A percentile compares a stretch with the other conserved stretches of the same genome.
phyloP scores from a whole-genome alignment of 331 rosid genomes.

The Dryas integrifolia region DNA sequence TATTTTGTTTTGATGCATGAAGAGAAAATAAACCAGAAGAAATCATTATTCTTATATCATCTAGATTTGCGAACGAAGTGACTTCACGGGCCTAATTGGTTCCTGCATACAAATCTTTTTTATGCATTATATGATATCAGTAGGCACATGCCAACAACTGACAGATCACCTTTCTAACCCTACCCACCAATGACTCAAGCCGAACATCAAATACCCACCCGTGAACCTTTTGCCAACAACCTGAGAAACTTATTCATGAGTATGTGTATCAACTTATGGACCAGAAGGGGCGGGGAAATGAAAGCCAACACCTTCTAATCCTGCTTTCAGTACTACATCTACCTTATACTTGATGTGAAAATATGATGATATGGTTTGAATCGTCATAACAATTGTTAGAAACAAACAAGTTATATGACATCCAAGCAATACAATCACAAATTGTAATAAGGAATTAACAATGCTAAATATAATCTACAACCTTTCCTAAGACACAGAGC shows the following conservation, averaged over 20 bases:
- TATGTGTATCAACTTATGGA: neutral
- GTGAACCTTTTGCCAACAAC: neutral
- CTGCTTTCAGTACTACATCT: neutral
- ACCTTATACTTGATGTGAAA: too few species aligned
- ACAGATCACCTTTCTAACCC: neutral
- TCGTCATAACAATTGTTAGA: too few species aligned
- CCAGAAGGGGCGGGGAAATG: neutral
- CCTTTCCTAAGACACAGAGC: neutral
- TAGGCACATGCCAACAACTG: neutral
- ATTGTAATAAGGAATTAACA: neutral
- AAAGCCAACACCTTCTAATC: neutral
- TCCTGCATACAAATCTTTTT: neutral
- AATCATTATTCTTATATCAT: neutral
- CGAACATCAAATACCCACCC: neutral
- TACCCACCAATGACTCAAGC: neutral
- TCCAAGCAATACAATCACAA: neutral
- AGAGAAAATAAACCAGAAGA: neutral
- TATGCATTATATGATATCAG: neutral
- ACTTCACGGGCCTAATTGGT: neutral
- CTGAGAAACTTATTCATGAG: neutral
- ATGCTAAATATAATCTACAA: neutral
- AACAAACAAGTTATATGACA: neutral
- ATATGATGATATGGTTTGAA: too few species aligned
- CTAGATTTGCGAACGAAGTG: neutral
- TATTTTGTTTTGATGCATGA: conserved; percentile 4